A percentile compares a stretch with the other conserved stretches of the same genome.
Conservation (phyloP, 306 rosid species). For the Purshia tridentata region DNA sequence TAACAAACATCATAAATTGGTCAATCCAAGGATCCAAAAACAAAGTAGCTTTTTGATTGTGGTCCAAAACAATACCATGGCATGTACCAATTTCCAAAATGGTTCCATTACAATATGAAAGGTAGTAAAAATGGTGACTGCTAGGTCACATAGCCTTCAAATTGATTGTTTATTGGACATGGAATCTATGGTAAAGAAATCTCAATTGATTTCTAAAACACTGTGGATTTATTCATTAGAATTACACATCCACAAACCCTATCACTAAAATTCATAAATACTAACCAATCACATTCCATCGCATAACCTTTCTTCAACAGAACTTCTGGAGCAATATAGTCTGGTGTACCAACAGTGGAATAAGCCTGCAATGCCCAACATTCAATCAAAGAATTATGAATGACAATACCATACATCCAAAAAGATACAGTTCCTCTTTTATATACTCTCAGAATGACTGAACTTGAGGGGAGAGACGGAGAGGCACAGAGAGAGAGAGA, state of each 20-base stretch:
- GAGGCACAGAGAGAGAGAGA: constrained; percentile 17
- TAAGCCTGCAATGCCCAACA: constrained; percentile 67
- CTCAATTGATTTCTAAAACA: not conserved
- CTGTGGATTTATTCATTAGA: not conserved
- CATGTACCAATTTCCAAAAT: not conserved
- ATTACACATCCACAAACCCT: not conserved
- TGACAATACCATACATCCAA: not conserved
- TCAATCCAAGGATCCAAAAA: not conserved
- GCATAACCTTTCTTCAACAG: constrained; percentile 94
- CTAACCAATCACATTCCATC: constrained; percentile 99
- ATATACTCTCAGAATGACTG: not conserved
- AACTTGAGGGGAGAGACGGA: not conserved
- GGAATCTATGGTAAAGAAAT: not conserved
- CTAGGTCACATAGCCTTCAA: not conserved
- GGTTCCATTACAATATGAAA: not conserved
- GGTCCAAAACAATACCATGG: not conserved
- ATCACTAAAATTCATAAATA: constrained; percentile 17
- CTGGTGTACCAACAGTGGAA: constrained; percentile 99
- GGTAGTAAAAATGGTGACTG: not conserved
- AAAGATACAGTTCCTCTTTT: not conserved
- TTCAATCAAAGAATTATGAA: not conserved
- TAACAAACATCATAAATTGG: constrained; percentile 19
- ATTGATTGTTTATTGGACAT: not conserved
- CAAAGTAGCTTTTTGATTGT: not conserved
- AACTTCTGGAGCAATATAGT: constrained; percentile 99